Conservation (phyloP, 345 rosid species). For the Cardamine resedifolia region DNA sequence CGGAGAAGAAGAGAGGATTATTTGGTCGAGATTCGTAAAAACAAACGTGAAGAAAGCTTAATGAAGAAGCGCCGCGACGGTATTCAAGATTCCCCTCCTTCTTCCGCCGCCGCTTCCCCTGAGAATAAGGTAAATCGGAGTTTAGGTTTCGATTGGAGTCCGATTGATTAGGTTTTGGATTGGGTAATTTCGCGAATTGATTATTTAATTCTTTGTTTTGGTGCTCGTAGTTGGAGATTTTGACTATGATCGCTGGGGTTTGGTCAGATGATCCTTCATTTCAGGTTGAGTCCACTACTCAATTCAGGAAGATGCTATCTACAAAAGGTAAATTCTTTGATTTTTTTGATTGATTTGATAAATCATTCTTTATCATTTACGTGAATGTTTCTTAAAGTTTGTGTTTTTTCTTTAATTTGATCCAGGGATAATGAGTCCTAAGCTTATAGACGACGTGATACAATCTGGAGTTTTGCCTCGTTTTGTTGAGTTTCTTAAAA, state of each 20-base stretch:
- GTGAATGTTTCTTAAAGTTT: background rate
- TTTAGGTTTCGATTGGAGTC: background rate
- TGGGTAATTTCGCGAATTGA: too few relatives aligned
- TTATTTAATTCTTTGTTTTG: background rate
- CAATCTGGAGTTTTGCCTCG: constrained; percentile 63
- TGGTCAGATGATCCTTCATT: constrained; percentile 39
- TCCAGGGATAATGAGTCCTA: constrained; percentile 52
- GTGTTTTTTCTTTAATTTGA: background rate
- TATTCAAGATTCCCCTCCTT: background rate
- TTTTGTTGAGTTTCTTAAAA: constrained; percentile 61
- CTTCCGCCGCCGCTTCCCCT: background rate
- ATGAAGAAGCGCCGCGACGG: constrained; percentile 38
- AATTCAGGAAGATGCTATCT: constrained; percentile 50
- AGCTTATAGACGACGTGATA: constrained; percentile 51
- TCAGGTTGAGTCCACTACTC: constrained; percentile 49
- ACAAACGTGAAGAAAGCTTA: constrained; percentile 30
- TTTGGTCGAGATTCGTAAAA: constrained; percentile 38
- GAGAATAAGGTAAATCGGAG: background rate
- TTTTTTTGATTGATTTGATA: background rate
- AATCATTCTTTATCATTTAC: background rate
- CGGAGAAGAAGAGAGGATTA: constrained; percentile 34
- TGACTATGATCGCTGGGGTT: constrained; percentile 46
- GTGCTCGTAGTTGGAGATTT: constrained; percentile 45
- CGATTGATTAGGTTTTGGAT: background rate
- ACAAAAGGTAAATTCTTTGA: constrained; percentile 19